Evolutionary conservation across 805 yeast species (phyloP).

Genomic region (Saturnispora gosingensis): DNA sequence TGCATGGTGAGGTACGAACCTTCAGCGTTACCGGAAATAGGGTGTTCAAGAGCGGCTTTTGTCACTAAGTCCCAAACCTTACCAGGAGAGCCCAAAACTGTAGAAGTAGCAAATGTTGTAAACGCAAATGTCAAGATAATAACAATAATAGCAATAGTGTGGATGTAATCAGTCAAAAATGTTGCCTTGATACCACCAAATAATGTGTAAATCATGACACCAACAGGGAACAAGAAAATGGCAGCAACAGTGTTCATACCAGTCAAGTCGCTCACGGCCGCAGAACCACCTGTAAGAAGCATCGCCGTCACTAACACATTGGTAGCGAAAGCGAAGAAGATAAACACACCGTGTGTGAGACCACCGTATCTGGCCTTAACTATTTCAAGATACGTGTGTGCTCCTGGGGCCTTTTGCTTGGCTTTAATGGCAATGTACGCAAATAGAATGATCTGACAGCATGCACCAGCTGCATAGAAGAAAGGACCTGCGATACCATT

Average conservation of each 20-base stretch:
- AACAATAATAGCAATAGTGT: conserved; percentile 71
- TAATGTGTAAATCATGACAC: conserved; percentile 63
- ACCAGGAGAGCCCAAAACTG: conserved; percentile 71
- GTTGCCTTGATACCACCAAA: conserved; percentile 83
- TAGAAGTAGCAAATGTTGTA: conserved; percentile 63
- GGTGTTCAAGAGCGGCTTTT: conserved; percentile 47
- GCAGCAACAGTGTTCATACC: conserved; percentile 77
- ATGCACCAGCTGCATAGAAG: conserved; percentile 81
- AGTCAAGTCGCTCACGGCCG: conserved; percentile 69
- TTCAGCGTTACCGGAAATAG: conserved; percentile 69
- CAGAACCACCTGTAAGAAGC: conserved; percentile 87
- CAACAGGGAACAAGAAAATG: conserved; percentile 72
- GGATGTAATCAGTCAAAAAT: conserved; percentile 68
- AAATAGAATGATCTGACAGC: conserved; percentile 78
- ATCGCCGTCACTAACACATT: conserved; percentile 87
- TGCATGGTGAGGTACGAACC: conserved; percentile 88
- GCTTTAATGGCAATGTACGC: conserved; percentile 83
- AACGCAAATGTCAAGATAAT: conserved; percentile 78
- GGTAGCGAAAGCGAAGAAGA: conserved; percentile 79
- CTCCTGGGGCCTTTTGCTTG: conserved; percentile 82
- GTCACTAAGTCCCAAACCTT: conserved; percentile 67
- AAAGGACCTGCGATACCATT: conserved; percentile 77
- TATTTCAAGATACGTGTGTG: conserved; percentile 86
- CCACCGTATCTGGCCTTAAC: conserved; percentile 73
- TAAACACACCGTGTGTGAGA: conserved; percentile 57